Evolutionary conservation across 2,329 filamentous ascomycete genomes (phyloP), one percentile per base, ranked within the genome.

Genomic region (Thielaviopsis musarum): DNA sequence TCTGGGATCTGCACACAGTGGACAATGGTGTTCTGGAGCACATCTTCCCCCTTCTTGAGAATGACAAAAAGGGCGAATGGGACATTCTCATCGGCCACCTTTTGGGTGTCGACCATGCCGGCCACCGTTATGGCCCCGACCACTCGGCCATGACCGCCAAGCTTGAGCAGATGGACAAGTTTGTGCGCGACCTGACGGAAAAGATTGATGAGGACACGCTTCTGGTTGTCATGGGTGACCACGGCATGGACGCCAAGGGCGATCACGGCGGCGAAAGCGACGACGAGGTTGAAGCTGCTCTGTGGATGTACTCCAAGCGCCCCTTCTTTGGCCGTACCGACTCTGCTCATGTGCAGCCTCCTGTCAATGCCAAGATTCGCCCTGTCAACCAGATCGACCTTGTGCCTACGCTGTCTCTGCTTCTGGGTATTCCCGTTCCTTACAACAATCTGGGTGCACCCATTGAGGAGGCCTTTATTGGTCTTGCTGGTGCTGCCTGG

Each of bases 251-350:
- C 70, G 76, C 81, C 62, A 97, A 98, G 73, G 93, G 93, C 19
- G 93, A 98, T 65, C 93, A 98, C 68, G 93, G 93, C n/a, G 93
- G 93, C 59, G 93, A 98, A 74, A 96, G 91, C 34, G 88, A 96
- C 65, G 90, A 97, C 64, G 93, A 98, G 70, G 82, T 98, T 6
- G 84, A 98, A 70, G 90, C 93, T 59, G 90, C 93, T 1, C 71
- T 98, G 54, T 98, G 93, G 91, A 95, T 98, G 90, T 98, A 97
- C 70, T 95, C 93, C 1, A 95, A 91, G 70, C 84, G 82, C 65
- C 83, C 83, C 0, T 70, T 88, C 10, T 98, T 98, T 70, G 93
- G 93, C 17, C 83, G 90, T 48, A 87, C 82, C 1, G 76, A 80
- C 55, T 73, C 80, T 2, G 78, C 81, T 5, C 79, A 77, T 64